These are phyloP conservation scores for Vanrija humicola DNA, from an alignment of 1,284 basidiomycete species.

Conservation along the genomic window DNA sequence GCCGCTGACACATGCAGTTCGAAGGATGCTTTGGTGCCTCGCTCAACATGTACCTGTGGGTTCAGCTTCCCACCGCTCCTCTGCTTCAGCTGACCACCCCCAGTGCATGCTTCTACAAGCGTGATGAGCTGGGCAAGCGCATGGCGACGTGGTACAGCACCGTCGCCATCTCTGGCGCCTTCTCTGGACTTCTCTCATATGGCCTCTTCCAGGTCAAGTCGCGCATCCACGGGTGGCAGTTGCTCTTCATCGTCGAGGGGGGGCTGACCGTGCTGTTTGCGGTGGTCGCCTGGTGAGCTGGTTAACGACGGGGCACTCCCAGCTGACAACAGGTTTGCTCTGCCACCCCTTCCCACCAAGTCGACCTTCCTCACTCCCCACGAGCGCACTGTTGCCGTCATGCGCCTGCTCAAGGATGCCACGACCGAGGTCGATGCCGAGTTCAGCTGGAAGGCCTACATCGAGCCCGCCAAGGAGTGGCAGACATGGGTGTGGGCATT, in stretches of 20 bases:
- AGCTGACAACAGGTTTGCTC: too few species aligned
- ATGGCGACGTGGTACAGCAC: conserved; percentile 54
- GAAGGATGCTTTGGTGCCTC: conserved; percentile 13
- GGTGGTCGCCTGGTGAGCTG: conserved; percentile 37
- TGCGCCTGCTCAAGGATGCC: conserved; percentile 16
- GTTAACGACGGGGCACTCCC: too few species aligned
- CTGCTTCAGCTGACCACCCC: too few species aligned
- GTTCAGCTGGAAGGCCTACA: conserved; percentile 6
- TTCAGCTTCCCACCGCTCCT: too few species aligned
- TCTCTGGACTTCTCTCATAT: conserved; percentile 50
- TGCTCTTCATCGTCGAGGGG: conserved; percentile 56
- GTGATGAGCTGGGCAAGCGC: conserved; percentile 54
- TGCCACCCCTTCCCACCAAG: too few species aligned
- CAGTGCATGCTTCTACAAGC: conserved; percentile 49
- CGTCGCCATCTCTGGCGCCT: conserved; percentile 30
- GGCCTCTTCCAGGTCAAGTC: conserved; percentile 52
- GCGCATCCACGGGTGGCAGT: conserved; percentile 53
- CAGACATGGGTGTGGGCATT: conserved; percentile 15
- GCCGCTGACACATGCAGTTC: neutral
- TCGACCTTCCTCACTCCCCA: conserved; percentile 9
- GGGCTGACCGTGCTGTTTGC: conserved; percentile 43
- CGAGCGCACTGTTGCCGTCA: conserved; percentile 9
- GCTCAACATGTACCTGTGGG: conserved; percentile 12
- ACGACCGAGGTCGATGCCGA: neutral
- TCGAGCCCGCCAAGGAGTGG: conserved; percentile 9